A percentile compares a stretch with the other conserved stretches of the same genome.
Evolutionary conservation across 2,329 filamentous ascomycete genomes (phyloP).

Genomic region (Colletotrichum ledebouriae): DNA sequence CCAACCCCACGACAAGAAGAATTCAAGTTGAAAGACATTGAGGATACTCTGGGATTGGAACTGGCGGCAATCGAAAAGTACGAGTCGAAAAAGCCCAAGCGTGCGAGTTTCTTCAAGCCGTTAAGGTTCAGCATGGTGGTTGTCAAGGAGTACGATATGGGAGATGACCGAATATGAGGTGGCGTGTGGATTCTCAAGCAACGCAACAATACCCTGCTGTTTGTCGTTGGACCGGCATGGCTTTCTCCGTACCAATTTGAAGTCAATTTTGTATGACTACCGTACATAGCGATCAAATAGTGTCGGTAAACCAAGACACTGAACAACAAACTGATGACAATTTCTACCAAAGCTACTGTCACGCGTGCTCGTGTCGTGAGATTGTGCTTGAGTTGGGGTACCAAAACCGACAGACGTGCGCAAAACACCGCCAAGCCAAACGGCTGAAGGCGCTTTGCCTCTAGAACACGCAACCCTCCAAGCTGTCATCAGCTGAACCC

Average conservation of each 20-base stretch:
- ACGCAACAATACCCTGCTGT: too few species aligned
- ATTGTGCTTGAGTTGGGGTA: too few species aligned
- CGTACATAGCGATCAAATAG: conserved; percentile 12
- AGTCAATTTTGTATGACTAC: not conserved
- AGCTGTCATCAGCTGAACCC: conserved; percentile 2
- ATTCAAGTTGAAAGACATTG: conserved; percentile 14
- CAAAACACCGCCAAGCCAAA: conserved; percentile 3
- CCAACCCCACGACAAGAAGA: conserved; percentile 9
- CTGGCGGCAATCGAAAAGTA: conserved; percentile 19
- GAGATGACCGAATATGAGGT: conserved; percentile 2
- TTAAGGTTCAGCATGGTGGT: conserved; percentile 7
- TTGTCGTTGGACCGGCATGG: not conserved
- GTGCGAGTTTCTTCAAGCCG: not conserved
- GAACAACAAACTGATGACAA: conserved; percentile 4
- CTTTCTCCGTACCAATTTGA: not conserved
- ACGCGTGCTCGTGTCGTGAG: too few species aligned
- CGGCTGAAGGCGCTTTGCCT: conserved; percentile 4
- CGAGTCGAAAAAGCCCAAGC: conserved; percentile 10
- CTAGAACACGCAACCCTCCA: conserved; percentile 8
- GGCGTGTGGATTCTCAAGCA: too few species aligned
- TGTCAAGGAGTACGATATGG: not conserved
- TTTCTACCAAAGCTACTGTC: not conserved
- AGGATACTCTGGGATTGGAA: conserved; percentile 6
- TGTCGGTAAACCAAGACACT: conserved; percentile 4
- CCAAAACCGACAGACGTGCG: not conserved